Evolutionary conservation across 2,329 filamentous ascomycete species (phyloP).

Genomic region (Botrytis pseudocinerea): DNA sequence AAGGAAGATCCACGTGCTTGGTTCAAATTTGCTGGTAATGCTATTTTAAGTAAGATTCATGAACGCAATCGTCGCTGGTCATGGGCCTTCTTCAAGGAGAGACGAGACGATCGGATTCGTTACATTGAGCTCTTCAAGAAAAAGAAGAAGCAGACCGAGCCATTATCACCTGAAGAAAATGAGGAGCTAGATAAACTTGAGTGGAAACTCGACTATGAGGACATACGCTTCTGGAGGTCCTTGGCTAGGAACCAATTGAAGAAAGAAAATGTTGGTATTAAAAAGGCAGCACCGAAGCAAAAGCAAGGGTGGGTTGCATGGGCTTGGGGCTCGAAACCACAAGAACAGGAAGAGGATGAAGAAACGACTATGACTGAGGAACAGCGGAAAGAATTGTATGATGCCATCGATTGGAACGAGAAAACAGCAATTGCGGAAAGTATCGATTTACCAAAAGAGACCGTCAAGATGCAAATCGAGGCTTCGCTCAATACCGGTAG

Average conservation of each 20-base stretch:
- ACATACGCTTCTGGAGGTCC: conserved; percentile 95
- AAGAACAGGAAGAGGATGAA: conserved; percentile 62
- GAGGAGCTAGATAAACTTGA: conserved; percentile 77
- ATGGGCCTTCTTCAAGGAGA: conserved; percentile 92
- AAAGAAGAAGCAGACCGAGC: conserved; percentile 68
- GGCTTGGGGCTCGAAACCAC: conserved; percentile 81
- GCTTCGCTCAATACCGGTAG: conserved; percentile 92
- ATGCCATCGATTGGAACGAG: conserved; percentile 98
- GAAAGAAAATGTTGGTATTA: conserved; percentile 90
- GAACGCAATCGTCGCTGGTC: conserved; percentile 91
- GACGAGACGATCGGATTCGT: conserved; percentile 80
- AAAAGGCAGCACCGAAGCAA: conserved; percentile 62
- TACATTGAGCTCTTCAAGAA: conserved; percentile 98
- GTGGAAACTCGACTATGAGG: conserved; percentile 87
- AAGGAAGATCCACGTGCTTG: conserved; percentile 92
- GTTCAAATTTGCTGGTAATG: conserved; percentile 87
- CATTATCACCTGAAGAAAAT: conserved; percentile 66
- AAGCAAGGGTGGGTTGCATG: conserved; percentile 89
- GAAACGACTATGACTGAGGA: conserved; percentile 90
- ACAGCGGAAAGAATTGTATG: conserved; percentile 93
- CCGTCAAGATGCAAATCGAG: conserved; percentile 89
- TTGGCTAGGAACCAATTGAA: conserved; percentile 90
- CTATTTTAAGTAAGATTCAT: conserved; percentile 90
- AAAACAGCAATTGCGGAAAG: conserved; percentile 86
- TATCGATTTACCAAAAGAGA: conserved; percentile 86